These are phyloP conservation scores for Dujonia santamariae DNA, from an alignment of 1,139 yeast species.

Conservation along the genomic window DNA sequence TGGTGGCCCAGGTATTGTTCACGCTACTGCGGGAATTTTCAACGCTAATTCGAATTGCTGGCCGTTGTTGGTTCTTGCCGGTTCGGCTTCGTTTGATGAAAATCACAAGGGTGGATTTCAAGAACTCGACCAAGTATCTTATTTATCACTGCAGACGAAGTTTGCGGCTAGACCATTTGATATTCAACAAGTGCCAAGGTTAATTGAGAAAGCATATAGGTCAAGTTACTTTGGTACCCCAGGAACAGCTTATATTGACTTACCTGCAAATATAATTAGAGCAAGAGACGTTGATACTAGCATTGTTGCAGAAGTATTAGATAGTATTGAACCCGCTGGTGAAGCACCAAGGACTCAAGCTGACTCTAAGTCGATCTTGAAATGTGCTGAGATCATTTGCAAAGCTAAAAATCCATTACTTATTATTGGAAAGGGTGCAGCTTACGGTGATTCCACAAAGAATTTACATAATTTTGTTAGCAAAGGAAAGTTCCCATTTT, in stretches of 20 bases:
- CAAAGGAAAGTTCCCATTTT: conserved; percentile 44
- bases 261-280: conserved; percentile 61
- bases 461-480: conserved; percentile 37
- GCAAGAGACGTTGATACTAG: conserved; percentile 11
- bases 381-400: conserved; percentile 28
- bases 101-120: conserved; percentile 61
- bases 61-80: conserved; percentile 62
- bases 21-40: conserved; percentile 60
- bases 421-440: conserved; percentile 64
- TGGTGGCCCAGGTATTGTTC: conserved; percentile 70
- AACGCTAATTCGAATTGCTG: conserved; percentile 57
- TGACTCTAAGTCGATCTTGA: conserved; percentile 29
- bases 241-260: conserved; percentile 57
- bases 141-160: conserved; percentile 44
- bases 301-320: conserved; percentile 1
- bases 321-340: conserved; percentile 1
- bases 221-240: conserved; percentile 47
- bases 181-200: conserved; percentile 29
- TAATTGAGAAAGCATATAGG: conserved; percentile 50
- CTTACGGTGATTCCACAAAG: conserved; percentile 38
- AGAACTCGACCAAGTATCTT: conserved; percentile 58
- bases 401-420: conserved; percentile 46
- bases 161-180: conserved; percentile 44
- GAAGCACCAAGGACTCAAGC: conserved; percentile 34
- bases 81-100: conserved; percentile 48